Base-by-base conservation (phyloP, 192 early-diverging fungal genomes). In the Coemansia sp. region DNA sequence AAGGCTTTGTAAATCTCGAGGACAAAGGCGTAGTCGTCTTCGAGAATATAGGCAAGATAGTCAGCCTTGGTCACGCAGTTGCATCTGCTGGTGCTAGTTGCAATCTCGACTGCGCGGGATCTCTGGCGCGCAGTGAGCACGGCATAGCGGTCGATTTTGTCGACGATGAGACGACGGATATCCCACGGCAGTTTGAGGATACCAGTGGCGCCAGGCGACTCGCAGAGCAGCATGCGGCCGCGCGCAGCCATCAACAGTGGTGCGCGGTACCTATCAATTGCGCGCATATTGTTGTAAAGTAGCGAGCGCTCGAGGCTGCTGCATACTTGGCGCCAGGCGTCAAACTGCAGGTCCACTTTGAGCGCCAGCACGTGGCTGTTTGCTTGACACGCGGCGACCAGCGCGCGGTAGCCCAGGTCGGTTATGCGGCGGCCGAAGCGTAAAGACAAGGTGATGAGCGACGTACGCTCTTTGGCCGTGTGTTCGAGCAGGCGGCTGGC, bases 191-290 rank as follows among this genome's bases (percentile, higher is more conserved):
- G 69, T 0, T 41, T 48, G 17, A n/a, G 15, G 13, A 57, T 51
- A 8, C 59, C 44, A 3, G 13, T 17, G 6, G 41, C 12, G 21
- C 9, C 24, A 3, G 22, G 18, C 5, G 3, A 37, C 19, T 39
- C 18, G 55, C 42, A 51, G 24, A 72, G 56, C 24, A 72, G 44
- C 0, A 66, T 18, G 12, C 61, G 69, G 11, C 69, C 69, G 7
- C 69, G 59, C 3, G 69, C 57, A 15, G 66, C 69, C 38, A 66
- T 72, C 18, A 66, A 55, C 54, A 72, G 23, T 2, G 69, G 69
- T 8, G 46, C 69, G n/a, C 40, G 51, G 62, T 62, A 66, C 22
- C 63, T 46, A 21, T 72, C 69, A 21, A 72, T 45, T 9, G 69
- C 69, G 3, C 34, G 47, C 21, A 61, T 33, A 0, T 62, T 72